Conservation (phyloP, 1,139 yeast genomes). For the Dujonia santamariae region DNA sequence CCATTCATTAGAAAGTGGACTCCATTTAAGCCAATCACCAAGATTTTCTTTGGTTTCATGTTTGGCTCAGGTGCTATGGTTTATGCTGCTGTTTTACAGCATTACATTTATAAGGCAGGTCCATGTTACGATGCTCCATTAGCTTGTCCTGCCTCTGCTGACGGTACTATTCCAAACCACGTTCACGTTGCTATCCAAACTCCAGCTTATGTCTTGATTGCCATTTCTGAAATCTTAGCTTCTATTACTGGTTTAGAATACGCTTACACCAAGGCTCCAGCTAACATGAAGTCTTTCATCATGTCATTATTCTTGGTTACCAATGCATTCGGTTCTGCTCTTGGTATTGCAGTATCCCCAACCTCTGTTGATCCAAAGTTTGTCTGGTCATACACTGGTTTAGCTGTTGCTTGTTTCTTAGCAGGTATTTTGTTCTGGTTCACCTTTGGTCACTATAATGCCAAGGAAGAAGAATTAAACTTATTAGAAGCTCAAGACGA, state of each 20-base stretch:
- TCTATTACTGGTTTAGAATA: conserved; percentile 66
- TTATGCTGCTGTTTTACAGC: conserved; percentile 80
- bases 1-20: conserved; percentile 56
- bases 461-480: conserved; percentile 60
- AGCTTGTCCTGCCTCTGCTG: conserved; percentile 26
- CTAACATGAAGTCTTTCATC: conserved; percentile 61
- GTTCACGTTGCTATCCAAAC: conserved; percentile 62
- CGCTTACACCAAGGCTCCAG: conserved; percentile 70
- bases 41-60: conserved; percentile 74
- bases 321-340: conserved; percentile 65
- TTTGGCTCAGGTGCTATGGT: conserved; percentile 69
- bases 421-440: conserved; percentile 66
- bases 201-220: conserved; percentile 63
- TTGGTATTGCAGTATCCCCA: conserved; percentile 70
- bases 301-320: conserved; percentile 62
- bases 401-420: conserved; percentile 55
- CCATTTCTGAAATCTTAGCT: conserved; percentile 61
- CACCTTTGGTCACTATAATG: conserved; percentile 54
- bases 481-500: conserved; percentile 41
- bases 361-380: conserved; percentile 65
- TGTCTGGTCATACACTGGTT: conserved; percentile 64
- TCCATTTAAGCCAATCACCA: conserved; percentile 67
- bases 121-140: conserved; percentile 71
- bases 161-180: conserved; percentile 42
- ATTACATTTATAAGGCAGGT: conserved; percentile 65